Evolutionary conservation across 2,329 filamentous ascomycete genomes (phyloP), one percentile per base, ranked within the genome.

Genomic region (Nemania sp.): DNA sequence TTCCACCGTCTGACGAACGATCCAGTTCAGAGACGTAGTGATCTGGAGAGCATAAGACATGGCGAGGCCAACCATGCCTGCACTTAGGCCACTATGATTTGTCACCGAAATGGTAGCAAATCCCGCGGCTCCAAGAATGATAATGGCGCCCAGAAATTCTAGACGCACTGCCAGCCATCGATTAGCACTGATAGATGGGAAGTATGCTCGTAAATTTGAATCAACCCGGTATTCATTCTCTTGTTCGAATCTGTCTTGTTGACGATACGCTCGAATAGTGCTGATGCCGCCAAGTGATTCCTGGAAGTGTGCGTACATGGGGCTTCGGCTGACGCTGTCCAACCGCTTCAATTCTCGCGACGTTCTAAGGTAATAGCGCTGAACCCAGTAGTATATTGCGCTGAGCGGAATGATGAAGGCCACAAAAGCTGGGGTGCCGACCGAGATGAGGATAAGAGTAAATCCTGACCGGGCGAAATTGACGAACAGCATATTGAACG

Each of bases 211-310:
- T 55, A 97, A 78, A 71, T 99, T 99, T 39, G 90, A 88, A 75
- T 99, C 94, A 59, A 97, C 89, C 37, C 94, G 88, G 91, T 92
- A 97, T 78, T 99, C 92, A 65, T 97, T 99, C 72, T 99, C 95
- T 54, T 89, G 78, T 57, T 90, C 83, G 72, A 99, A 99, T 52
- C 94, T 83, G 60, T 85, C 79, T 72, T 96, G 86, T 71, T 99
- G 93, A 57, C 88, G 83, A 76, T 96, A 99, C 30, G 94, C 95
- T 61, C 95, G 89, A 67, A 99, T 97, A 9, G 94, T 99, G 56
- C 90, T 90, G 68, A 97, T 88, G 37, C 94, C 94, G 57, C 91
- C 93, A 8, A 99, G 82, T 1, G 91, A 95, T 74, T 99, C 95
- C 70, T 99, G 94, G 76, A 99, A 99, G 72, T 99, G 95, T 6